phyloP scores from a whole-genome alignment of 179 eudicot species.

The Silene coronaria region DNA sequence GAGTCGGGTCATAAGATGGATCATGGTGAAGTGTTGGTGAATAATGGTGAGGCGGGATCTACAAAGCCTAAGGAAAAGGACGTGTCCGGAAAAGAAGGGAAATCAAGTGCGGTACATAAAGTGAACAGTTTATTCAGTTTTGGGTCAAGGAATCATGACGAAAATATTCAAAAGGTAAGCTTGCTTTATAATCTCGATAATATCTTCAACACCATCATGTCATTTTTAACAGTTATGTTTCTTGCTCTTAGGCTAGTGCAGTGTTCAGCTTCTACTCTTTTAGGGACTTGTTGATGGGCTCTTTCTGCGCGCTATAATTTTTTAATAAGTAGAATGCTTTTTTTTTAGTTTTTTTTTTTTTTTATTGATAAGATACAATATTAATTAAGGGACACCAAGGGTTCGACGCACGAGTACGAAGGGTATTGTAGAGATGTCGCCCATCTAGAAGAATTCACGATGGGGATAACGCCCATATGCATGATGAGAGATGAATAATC shows the following conservation, averaged over 20 bases:
- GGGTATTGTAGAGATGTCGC: no score
- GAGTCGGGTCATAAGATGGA: constrained; percentile 32
- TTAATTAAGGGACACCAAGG: background rate
- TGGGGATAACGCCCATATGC: no score
- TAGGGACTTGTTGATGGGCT: background rate
- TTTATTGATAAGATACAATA: no score
- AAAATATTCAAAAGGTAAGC: constrained; percentile 53
- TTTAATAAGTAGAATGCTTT: background rate
- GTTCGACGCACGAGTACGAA: background rate
- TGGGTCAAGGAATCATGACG: constrained; percentile 55
- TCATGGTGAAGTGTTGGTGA: constrained; percentile 36
- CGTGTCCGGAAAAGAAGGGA: constrained; percentile 43
- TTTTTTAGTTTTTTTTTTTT: no score
- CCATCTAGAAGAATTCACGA: no score
- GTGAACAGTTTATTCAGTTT: constrained; percentile 53
- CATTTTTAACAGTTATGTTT: background rate
- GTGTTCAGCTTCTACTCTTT: constrained; percentile 1
- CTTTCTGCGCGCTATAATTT: background rate
- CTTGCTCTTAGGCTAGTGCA: background rate
- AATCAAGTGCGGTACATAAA: constrained; percentile 40
- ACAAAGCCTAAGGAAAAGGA: constrained; percentile 40
- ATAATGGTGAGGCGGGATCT: constrained; percentile 52
- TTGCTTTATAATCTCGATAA: background rate
- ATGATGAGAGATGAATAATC: no score
- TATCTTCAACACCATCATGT: constrained; percentile 2